Evolutionary conservation across 2,329 filamentous ascomycete species (phyloP), one percentile per base, ranked within the genome.

Genomic region (Diplocarpon rosae): DNA sequence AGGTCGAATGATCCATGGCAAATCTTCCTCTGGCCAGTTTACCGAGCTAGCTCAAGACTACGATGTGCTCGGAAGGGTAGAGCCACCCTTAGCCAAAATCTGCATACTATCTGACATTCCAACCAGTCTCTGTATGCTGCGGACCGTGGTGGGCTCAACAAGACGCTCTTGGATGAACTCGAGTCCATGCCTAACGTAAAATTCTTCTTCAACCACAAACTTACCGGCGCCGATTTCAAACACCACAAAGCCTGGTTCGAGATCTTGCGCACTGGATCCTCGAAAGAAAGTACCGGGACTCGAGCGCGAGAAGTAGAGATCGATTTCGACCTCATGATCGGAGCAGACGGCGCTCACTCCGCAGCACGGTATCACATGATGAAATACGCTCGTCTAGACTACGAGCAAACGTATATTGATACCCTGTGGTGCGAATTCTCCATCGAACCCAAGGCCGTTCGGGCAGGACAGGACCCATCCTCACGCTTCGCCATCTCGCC

Each of bases 361-460:
- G 81, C 88, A 35, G 82, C 89, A 3, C 75, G 92, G 41, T 93
- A 87, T 61, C 88, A 96, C 60, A 69, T 98, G 66, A 98, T 98
- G 90, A 96, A 96, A 66, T 95, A 78, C 57, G 76, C 83, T 1
- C 79, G 84, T 10, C 86, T 96, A 77, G 79, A 92, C 65, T 98
- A 95, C 60, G 74, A 84, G 56, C 92, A 98, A 62, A 79, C 87
- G 57, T 98, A 98, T 63, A 92, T 98, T 60, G 90, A 96, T 63
- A 92, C 89, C 0, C 68, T 96, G 5, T 98, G 92, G 92, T 96
- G 90, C 63, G 92, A 98, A 61, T 96, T 98, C 61, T 80, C 80
- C 39, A 87, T 98, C 49, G 69, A 75, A 15, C 72, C 85, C 1
- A 63, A 63, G 27, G 50, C 64, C 2, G 55, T 56, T 0, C 42